Base-by-base conservation (phyloP, 371 early-diverging fungal genomes). In the Mucor racemosus region DNA sequence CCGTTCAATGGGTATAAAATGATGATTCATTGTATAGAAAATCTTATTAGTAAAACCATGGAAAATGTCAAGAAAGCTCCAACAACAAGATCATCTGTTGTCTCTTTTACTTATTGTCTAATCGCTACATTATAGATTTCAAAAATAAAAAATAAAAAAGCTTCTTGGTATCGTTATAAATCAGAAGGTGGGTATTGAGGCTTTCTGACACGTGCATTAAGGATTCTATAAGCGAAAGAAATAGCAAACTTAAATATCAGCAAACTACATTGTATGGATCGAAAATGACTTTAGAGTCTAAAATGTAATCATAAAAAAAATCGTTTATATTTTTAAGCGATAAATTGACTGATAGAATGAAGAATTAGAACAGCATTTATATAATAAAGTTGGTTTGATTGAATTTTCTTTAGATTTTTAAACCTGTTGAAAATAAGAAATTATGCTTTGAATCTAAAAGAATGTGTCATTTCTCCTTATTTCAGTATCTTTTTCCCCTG, bases 291-390 rank as follows among this genome's bases (percentile, higher is more conserved):
- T 46, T 10, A 46, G 19, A 46, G 8, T 17, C 7, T 46, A 38
- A 46, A 46, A 46, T 46, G 46, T n/a, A 54, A 40, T 17, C 17
- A n/a, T 61, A 63, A 63, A 63, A 62, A 38, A 62, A 21, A 9
- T 33, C 63, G 63, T 54, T n/a, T 63, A 63, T 63, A 63, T 7
- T 31, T 54, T 63, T 63, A 63, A 54, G 63, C 63, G 63, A 34
- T 34, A 61, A 46, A 4, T n/a, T 17, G 13, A 10, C 10, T 13
- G 5, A 11, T 17, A 17, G 13, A 7, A 26, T 8, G 19, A n/a
- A 46, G 0, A 17, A 15, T 7, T 10, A 46, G 26, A 26, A 3
- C 1, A 26, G 3, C 1, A 26, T 26, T 26, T 3, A 26, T 26
- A 26, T n/a, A 26, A 3, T 26, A 26, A 26, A 26, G 26, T 26